These are phyloP conservation scores for Nyctanthes arbortristis DNA, from an alignment of 257 asterid species.

Conservation along the genomic window DNA sequence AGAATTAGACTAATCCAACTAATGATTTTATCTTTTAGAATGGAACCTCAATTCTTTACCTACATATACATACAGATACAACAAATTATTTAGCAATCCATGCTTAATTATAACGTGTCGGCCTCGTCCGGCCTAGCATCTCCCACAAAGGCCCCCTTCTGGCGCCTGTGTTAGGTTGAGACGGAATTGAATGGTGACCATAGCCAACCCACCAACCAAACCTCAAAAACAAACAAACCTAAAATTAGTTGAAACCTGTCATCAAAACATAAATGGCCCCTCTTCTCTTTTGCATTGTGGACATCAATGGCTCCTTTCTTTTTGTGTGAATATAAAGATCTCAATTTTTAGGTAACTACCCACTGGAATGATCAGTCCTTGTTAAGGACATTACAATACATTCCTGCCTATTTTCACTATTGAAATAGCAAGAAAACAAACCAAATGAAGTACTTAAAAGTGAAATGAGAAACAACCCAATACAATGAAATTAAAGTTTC, in stretches of 20 bases:
- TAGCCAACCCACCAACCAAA: background rate
- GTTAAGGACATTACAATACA: background rate
- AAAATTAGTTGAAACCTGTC: slow-evolving; percentile 18
- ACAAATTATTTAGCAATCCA: too few species aligned
- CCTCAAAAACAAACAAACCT: slow-evolving; percentile 33
- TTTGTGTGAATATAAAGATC: background rate
- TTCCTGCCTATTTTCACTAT: background rate
- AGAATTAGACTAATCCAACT: too few species aligned
- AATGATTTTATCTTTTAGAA: too few species aligned
- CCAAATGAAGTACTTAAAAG: background rate
- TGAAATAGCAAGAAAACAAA: background rate
- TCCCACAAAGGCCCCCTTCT: too few species aligned
- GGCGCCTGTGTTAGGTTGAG: slow-evolving; percentile 21
- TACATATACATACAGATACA: too few species aligned
- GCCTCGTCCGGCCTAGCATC: too few species aligned
- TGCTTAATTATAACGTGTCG: too few species aligned
- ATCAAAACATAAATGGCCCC: slow-evolving; percentile 32
- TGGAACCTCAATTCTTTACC: too few species aligned
- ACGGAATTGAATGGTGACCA: slow-evolving; percentile 15
- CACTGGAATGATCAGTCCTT: background rate
- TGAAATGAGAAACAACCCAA: background rate
- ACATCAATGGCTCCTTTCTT: background rate
- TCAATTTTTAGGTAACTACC: background rate
- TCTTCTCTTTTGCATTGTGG: background rate
- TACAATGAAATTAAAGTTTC: slow-evolving; percentile 12